Conservation (phyloP, 345 rosid genomes). For the Psidium guajava region DNA sequence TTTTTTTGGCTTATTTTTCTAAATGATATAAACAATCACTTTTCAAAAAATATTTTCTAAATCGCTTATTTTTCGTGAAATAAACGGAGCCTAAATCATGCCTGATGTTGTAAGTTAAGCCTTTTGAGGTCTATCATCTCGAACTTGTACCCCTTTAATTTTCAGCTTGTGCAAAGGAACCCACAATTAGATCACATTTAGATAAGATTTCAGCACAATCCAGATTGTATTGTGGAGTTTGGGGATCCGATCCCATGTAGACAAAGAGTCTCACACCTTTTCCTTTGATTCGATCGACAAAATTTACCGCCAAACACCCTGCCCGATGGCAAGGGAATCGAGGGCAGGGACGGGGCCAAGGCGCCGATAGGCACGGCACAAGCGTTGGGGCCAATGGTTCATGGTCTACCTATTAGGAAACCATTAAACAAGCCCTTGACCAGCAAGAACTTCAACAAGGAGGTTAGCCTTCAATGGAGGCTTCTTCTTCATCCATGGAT, state of each 20-base stretch:
- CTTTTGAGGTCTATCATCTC: not conserved
- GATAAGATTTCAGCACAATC: constrained; percentile 7
- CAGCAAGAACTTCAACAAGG: not conserved
- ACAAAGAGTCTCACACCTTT: constrained; percentile 7
- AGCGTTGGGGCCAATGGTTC: not conserved
- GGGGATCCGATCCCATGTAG: not conserved
- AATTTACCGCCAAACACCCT: not conserved
- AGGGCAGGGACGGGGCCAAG: not conserved
- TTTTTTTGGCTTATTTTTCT: too few relatives aligned
- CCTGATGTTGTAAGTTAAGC: not conserved
- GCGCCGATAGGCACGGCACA: not conserved
- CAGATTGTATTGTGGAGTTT: not conserved
- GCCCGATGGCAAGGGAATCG: not conserved
- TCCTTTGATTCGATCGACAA: constrained; percentile 2
- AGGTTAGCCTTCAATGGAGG: not conserved
- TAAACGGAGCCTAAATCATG: not conserved
- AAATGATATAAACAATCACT: too few relatives aligned
- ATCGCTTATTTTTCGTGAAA: too few relatives aligned
- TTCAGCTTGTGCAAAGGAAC: not conserved
- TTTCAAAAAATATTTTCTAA: too few relatives aligned
- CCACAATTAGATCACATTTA: not conserved
- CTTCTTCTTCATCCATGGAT: not conserved
- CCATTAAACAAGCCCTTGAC: not conserved
- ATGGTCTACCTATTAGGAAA: not conserved
- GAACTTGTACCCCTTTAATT: not conserved